Base-by-base conservation (phyloP, 1,139 yeast species). In the Pichia sp. region DNA sequence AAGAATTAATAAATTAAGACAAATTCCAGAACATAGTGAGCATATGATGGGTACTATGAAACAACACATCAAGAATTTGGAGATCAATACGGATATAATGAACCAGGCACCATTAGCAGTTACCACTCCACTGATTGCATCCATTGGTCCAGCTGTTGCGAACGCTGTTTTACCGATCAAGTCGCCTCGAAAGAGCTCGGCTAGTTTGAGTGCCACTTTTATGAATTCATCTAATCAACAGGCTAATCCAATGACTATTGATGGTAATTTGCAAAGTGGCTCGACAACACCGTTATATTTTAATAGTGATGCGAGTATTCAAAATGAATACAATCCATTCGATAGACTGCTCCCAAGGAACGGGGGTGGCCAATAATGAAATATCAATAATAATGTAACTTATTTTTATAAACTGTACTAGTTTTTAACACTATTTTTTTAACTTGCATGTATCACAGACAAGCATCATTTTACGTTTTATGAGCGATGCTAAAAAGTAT, bases 71-170 rank as follows among this genome's bases (percentile, higher is more conserved):
- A 54, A 48, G 39, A 52, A 48, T 31, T 46, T 60, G 9, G 37
- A 60, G 52, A 45, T 51, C 24, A 46, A 38, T 27, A 31, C 42
- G 12, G 50, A 48, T 2, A 4, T 27, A 22, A 14, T 38, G 30
- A 35, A 20, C 14, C 45, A 45, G 22, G 37, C 53, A 4, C 50
- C 53, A 31, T 33, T 58, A 17, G 53, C 65, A 0, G 63, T 65
- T 14, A 63, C 68, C 0, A 65, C 67, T 1, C 68, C 68, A 11
- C 40, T 65, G 38, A 58, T 58, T 24, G 67, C 67, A 1, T 57
- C 66, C 12, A 60, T 65, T 22, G 68, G 68, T 8, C 61, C 65
- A 9, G 54, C 65, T 1, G 63, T 59, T 10, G 67, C 67, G 4
- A 59, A 59, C 21, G 63, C 61, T 4, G 66, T 63, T 10, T 51